Percentiles rank a stretch among this genome's conserved stretches.
These are phyloP conservation scores for Fusarium newnesense DNA, from an alignment of 2,329 filamentous ascomycete species.

Conservation along the genomic window DNA sequence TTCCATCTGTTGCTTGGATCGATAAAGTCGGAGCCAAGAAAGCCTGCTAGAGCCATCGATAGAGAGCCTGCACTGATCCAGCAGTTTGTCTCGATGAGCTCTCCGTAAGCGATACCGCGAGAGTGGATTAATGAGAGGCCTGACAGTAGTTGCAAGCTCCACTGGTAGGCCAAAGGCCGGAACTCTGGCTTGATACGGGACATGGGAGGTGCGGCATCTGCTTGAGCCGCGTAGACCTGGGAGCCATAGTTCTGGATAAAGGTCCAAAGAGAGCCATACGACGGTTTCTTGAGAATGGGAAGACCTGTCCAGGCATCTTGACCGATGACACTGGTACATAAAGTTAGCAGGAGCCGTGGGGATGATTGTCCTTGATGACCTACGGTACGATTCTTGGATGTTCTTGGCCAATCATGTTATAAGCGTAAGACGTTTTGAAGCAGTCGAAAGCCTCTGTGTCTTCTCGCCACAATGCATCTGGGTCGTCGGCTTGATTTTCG, in stretches of 20 bases:
- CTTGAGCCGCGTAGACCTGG: not conserved
- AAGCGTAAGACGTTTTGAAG: not conserved
- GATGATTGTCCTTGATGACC: accelerated
- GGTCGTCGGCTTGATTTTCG: not conserved
- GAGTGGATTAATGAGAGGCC: not conserved
- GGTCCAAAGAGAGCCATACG: not conserved
- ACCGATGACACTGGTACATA: accelerated
- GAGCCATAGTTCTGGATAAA: not conserved
- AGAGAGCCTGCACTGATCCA: not conserved
- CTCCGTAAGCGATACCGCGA: not conserved
- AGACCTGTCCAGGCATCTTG: conserved; percentile 3
- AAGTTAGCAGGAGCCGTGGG: accelerated
- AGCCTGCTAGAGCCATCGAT: not conserved
- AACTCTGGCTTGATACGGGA: not conserved
- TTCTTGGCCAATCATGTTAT: not conserved
- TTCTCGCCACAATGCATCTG: not conserved
- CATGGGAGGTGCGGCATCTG: accelerated
- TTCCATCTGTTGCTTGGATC: not conserved
- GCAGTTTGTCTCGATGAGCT: accelerated
- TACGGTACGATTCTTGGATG: not conserved
- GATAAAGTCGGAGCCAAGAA: accelerated
- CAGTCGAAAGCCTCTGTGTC: accelerated
- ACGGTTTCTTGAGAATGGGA: not conserved
- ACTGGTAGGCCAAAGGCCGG: not conserved
- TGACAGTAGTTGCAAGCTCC: not conserved